These are phyloP conservation scores for Fusarium austroafricanum DNA, from an alignment of 2,329 filamentous ascomycete genomes.

Conservation along the genomic window DNA sequence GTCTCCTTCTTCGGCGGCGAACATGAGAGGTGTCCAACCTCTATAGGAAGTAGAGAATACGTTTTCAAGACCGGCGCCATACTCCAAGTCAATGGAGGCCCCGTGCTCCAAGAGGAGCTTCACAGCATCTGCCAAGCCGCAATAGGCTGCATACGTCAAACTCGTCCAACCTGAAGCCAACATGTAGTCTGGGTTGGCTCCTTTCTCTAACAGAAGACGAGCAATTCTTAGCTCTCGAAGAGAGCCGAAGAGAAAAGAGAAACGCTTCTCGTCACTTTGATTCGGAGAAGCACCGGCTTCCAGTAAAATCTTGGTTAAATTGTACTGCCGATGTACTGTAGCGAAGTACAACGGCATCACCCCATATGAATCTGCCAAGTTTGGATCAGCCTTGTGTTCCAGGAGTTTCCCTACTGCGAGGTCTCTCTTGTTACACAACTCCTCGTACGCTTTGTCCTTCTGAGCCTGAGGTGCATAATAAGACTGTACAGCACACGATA, in stretches of 20 bases:
- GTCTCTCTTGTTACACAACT: not conserved
- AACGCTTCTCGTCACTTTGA: no score
- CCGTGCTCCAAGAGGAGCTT: not conserved
- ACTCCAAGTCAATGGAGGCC: not conserved
- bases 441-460: not conserved
- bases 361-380: rapidly evolving
- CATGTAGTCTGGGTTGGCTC: not conserved
- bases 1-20: not conserved
- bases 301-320: not conserved
- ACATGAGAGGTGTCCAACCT: not conserved
- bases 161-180: rapidly evolving
- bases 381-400: not conserved
- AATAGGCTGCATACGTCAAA: not conserved
- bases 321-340: rapidly evolving
- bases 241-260: not conserved
- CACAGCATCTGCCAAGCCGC: rapidly evolving
- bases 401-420: not conserved
- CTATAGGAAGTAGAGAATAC: rapidly evolving
- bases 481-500: no score
- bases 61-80: not conserved
- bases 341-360: not conserved
- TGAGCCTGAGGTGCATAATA: no score
- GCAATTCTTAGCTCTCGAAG: not conserved
- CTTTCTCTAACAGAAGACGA: not conserved
- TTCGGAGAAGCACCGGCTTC: not conserved